These are phyloP conservation scores for Cytospora leucostoma DNA, from an alignment of 2,329 filamentous ascomycete genomes.

Conservation along the genomic window DNA sequence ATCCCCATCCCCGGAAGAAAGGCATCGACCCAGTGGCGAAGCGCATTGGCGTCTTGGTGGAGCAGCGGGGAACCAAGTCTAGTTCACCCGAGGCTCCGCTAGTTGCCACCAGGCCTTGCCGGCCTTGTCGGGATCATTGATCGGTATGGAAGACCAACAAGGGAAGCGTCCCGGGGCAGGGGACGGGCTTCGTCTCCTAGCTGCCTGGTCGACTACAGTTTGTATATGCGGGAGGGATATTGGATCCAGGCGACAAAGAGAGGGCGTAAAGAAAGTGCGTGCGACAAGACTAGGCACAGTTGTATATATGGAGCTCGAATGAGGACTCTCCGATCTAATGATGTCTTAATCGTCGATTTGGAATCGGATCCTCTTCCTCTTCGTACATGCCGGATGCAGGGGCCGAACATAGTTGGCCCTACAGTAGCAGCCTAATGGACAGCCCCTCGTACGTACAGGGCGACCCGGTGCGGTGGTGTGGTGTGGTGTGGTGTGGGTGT, in stretches of 20 bases:
- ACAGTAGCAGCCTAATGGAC: not conserved
- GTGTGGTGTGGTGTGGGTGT: not conserved
- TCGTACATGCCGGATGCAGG: conserved; percentile 3
- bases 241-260: not conserved
- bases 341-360: not conserved
- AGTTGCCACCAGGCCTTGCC: conserved; percentile 4
- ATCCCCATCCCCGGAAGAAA: not conserved
- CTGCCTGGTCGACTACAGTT: too few relatives aligned
- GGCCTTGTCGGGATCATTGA: not conserved
- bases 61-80: conserved; percentile 14
- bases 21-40: not conserved
- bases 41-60: conserved; percentile 4
- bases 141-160: not conserved
- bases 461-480: not conserved
- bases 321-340: not conserved
- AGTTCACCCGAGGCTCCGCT: conserved; percentile 11
- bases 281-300: not conserved
- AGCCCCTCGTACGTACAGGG: not conserved
- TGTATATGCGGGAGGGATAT: not conserved
- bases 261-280: not conserved
- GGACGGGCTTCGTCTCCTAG: not conserved
- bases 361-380: not conserved
- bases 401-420: not conserved
- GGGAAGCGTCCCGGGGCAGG: not conserved
- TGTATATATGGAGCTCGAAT: not conserved